phyloP scores from a whole-genome alignment of 2,329 filamentous ascomycete genomes.

The Fusarium heterosporum region DNA sequence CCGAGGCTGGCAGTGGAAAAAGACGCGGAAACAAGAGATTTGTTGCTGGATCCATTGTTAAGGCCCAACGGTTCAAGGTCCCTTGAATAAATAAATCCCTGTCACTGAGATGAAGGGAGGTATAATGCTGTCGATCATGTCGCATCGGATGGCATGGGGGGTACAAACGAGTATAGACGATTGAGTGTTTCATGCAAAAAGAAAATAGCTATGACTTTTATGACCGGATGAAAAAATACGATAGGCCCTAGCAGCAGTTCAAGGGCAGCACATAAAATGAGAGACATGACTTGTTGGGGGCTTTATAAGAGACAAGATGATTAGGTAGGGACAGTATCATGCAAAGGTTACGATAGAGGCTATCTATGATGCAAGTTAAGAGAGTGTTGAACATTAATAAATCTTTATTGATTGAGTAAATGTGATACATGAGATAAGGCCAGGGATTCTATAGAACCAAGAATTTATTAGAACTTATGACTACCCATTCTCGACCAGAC shows the following conservation, averaged over 20 bases:
- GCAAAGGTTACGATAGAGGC: too few species aligned
- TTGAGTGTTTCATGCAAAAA: conserved; percentile 14
- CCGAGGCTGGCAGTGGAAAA: conserved; percentile 17
- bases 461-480: too few species aligned
- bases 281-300: conserved; percentile 28
- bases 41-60: not conserved
- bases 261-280: conserved; percentile 5
- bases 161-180: conserved; percentile 3
- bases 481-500: too few species aligned
- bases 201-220: not conserved
- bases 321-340: not conserved
- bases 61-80: conserved; percentile 23
- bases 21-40: not conserved
- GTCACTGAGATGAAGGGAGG: conserved; percentile 19
- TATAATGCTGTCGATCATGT: conserved; percentile 33
- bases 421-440: too few species aligned
- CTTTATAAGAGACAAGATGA: conserved; percentile 22
- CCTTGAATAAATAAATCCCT: conserved; percentile 24
- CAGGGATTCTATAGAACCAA: too few species aligned
- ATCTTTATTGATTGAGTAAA: too few species aligned
- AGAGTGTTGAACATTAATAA: too few species aligned
- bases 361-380: too few species aligned
- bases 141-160: conserved; percentile 6
- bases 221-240: not conserved
- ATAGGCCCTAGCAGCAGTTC: not conserved